A percentile compares a stretch with the other conserved stretches of the same genome.
phyloP scores from a whole-genome alignment of 2,329 filamentous ascomycete genomes.

The Plectosphaerella plurivora region DNA sequence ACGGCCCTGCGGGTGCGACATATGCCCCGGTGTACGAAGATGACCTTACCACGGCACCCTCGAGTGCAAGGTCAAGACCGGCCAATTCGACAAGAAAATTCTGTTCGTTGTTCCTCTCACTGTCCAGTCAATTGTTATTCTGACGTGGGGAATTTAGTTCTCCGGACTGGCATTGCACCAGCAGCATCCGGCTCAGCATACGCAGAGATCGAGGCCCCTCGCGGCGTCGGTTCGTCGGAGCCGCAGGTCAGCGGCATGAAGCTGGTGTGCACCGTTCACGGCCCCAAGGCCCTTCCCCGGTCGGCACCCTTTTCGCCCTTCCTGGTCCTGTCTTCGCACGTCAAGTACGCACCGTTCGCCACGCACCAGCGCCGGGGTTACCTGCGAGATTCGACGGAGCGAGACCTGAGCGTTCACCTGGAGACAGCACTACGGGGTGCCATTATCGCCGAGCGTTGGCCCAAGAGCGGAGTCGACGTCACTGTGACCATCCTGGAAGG shows the following conservation, averaged over 20 bases:
- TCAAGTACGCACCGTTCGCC: slow-evolving; percentile 96
- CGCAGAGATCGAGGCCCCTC: slow-evolving; percentile 58
- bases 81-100: slow-evolving; percentile 76
- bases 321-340: slow-evolving; percentile 83
- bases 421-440: slow-evolving; percentile 87
- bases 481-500: slow-evolving; percentile 91
- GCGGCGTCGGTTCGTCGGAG: slow-evolving; percentile 26
- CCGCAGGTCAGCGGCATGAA: slow-evolving; percentile 68
- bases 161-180: slow-evolving; percentile 88
- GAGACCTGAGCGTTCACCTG: slow-evolving; percentile 85
- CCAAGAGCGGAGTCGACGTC: slow-evolving; percentile 97
- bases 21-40: slow-evolving; percentile 66
- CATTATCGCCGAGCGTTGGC: slow-evolving; percentile 91
- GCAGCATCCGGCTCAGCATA: slow-evolving; percentile 93
- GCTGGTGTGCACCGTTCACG: slow-evolving; percentile 88
- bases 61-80: slow-evolving; percentile 55
- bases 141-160: slow-evolving; percentile 45
- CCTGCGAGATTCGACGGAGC: slow-evolving; percentile 77
- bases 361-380: slow-evolving; percentile 79
- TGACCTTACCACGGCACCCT: slow-evolving; percentile 33
- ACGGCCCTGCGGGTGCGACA: slow-evolving; percentile 78
- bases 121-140: no score
- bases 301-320: slow-evolving; percentile 91
- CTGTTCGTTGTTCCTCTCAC: slow-evolving; percentile 52
- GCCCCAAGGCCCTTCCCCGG: slow-evolving; percentile 82